These are phyloP conservation scores for Diplosphaera chodatii DNA, from an alignment of 139 green algal genomes.

Conservation along the genomic window DNA sequence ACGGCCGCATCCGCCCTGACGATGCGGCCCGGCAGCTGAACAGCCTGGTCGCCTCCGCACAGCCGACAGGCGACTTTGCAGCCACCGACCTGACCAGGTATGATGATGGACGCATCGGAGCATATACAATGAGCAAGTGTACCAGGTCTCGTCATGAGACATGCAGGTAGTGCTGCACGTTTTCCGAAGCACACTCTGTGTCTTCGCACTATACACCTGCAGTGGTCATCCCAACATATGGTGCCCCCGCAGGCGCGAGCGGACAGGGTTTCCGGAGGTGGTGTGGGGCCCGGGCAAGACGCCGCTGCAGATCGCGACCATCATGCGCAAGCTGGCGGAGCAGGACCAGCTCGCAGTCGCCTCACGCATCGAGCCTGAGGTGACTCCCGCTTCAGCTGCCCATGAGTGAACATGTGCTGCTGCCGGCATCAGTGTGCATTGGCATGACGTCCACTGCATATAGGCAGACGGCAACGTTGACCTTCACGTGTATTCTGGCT, in stretches of 20 bases:
- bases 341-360: constrained; percentile 50
- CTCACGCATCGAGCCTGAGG: constrained; percentile 45
- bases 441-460: too few species aligned
- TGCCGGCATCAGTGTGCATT: too few species aligned
- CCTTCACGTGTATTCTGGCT: too few species aligned
- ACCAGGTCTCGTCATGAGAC: not conserved
- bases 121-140: too few species aligned
- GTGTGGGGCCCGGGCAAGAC: constrained; percentile 53
- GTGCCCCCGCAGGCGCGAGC: not conserved
- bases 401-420: too few species aligned
- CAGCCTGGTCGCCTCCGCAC: not conserved
- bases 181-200: too few species aligned
- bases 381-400: too few species aligned
- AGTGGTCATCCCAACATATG: not conserved
- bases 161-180: too few species aligned
- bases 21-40: not conserved
- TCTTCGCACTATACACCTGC: too few species aligned
- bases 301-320: constrained; percentile 40
- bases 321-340: constrained; percentile 33
- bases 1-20: not conserved
- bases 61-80: not conserved
- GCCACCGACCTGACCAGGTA: not conserved
- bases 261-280: constrained; percentile 53
- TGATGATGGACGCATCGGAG: not conserved
- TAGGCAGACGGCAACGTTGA: too few species aligned